A percentile compares a stretch with the other conserved stretches of the same genome.
Evolutionary conservation across 805 yeast species (phyloP).

Genomic region (Starmera amethionina): DNA sequence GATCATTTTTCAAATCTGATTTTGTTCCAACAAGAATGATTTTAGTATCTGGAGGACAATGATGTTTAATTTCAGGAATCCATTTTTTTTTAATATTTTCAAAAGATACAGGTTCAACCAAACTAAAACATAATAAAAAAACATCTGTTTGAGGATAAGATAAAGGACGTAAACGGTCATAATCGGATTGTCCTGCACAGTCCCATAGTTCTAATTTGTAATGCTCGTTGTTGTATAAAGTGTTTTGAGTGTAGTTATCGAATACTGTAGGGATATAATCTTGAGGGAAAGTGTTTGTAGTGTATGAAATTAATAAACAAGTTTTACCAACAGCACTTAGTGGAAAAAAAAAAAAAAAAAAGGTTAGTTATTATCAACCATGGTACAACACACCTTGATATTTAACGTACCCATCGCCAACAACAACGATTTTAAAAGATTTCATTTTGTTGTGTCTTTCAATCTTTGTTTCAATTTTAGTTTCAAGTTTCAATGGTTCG

Average conservation of each 20-base stretch:
- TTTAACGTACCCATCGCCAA: conserved; percentile 67
- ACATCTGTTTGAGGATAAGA: conserved; percentile 91
- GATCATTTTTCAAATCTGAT: conserved; percentile 75
- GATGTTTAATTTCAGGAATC: conserved; percentile 83
- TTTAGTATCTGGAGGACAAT: conserved; percentile 61
- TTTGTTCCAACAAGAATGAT: conserved; percentile 83
- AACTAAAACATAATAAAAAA: conserved; percentile 77
- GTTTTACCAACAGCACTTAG: conserved; percentile 90
- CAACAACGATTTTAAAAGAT: conserved; percentile 85
- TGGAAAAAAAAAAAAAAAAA: no score
- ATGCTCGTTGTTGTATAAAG: conserved; percentile 72
- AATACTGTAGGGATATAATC: conserved; percentile 93
- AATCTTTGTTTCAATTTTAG: no score
- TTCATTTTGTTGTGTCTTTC: conserved; percentile 45
- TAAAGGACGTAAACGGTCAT: conserved; percentile 80
- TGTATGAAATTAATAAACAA: conserved; percentile 77
- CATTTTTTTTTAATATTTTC: conserved; percentile 73
- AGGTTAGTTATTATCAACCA: conserved; percentile 3
- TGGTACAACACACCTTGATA: not conserved
- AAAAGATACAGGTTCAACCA: conserved; percentile 72
- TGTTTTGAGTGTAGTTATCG: conserved; percentile 83
- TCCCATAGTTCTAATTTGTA: conserved; percentile 88
- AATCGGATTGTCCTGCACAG: conserved; percentile 93
- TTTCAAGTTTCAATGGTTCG: no score
- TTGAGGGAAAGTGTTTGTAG: conserved; percentile 87